phyloP scores from a whole-genome alignment of 225 moss, liverwort and hornwort species.

The Polytrichum formosum region DNA sequence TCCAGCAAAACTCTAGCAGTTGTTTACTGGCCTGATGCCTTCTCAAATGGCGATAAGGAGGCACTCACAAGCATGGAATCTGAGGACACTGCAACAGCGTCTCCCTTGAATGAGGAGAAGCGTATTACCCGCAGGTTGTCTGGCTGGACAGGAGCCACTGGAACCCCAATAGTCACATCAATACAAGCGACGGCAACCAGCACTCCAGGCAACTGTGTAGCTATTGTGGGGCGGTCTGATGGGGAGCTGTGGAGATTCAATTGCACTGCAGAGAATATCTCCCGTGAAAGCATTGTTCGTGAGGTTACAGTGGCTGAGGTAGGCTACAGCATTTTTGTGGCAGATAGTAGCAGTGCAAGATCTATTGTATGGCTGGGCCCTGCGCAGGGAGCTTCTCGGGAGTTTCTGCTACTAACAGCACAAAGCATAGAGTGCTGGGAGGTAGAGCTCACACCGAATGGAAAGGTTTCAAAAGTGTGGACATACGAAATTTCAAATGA shows the following conservation, averaged over 20 bases:
- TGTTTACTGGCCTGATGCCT: conserved; percentile 85
- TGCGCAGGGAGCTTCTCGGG: conserved; percentile 39
- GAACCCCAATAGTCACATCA: conserved; percentile 49
- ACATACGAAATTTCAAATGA: conserved; percentile 68
- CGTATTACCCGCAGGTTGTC: conserved; percentile 44
- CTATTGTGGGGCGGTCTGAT: conserved; percentile 66
- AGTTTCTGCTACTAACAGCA: conserved; percentile 76
- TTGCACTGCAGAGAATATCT: conserved; percentile 62
- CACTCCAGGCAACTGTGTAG: conserved; percentile 49
- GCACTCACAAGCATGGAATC: conserved; percentile 41
- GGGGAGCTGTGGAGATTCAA: conserved; percentile 89
- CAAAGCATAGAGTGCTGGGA: conserved; percentile 89
- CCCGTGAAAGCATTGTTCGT: conserved; percentile 56
- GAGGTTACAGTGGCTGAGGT: conserved; percentile 48
- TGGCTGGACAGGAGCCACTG: conserved; percentile 46
- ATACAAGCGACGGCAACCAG: conserved; percentile 49
- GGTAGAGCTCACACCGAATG: conserved; percentile 52
- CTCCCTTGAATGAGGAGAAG: conserved; percentile 33
- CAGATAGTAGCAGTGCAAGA: conserved; percentile 60
- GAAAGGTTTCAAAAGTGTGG: conserved; percentile 68
- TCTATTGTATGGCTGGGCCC: conserved; percentile 75
- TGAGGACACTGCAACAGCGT: conserved; percentile 44
- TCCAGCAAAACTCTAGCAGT: conserved; percentile 58
- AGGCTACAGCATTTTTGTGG: conserved; percentile 55
- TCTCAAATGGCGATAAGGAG: conserved; percentile 44